Conservation (phyloP, 2,329 filamentous ascomycete genomes). For the Ciborinia camelliae region DNA sequence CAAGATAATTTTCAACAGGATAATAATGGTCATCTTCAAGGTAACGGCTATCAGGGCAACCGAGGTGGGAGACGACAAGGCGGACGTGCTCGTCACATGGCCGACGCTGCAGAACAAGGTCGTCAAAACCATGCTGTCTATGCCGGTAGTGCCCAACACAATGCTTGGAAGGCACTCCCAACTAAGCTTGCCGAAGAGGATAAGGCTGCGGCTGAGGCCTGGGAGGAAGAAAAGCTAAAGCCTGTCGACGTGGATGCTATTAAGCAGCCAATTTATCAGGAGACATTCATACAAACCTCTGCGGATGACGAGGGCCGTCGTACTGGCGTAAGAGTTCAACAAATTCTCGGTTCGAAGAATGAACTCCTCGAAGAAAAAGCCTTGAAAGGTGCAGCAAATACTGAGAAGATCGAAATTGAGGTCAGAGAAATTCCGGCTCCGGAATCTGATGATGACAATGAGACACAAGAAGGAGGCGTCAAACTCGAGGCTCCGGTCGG, state of each 20-base stretch:
- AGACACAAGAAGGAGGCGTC: constrained; percentile 14
- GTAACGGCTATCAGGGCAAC: background rate
- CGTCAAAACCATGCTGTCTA: constrained; percentile 3
- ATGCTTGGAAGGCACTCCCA: constrained; percentile 32
- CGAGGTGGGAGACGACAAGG: constrained; percentile 5
- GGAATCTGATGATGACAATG: constrained; percentile 17
- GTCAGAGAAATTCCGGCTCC: background rate
- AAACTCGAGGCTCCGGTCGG: constrained; percentile 10
- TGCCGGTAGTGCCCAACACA: constrained; percentile 21
- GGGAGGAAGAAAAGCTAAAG: constrained; percentile 18
- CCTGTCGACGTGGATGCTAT: constrained; percentile 19
- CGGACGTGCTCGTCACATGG: background rate
- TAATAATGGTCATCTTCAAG: background rate
- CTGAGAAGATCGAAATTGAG: background rate
- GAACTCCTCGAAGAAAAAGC: background rate
- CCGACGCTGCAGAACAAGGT: constrained; percentile 5
- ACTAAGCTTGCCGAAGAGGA: constrained; percentile 30
- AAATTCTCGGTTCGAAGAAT: constrained; percentile 13
- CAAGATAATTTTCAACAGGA: background rate
- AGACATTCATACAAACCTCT: constrained; percentile 35
- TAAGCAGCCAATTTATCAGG: constrained; percentile 28
- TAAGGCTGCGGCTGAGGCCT: constrained; percentile 26
- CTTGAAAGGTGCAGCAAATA: background rate
- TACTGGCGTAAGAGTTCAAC: constrained; percentile 27
- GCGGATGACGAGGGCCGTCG: constrained; percentile 35